Evolutionary conservation across 441 rosid species (phyloP).

Genomic region (Gossypium davidsonii): DNA sequence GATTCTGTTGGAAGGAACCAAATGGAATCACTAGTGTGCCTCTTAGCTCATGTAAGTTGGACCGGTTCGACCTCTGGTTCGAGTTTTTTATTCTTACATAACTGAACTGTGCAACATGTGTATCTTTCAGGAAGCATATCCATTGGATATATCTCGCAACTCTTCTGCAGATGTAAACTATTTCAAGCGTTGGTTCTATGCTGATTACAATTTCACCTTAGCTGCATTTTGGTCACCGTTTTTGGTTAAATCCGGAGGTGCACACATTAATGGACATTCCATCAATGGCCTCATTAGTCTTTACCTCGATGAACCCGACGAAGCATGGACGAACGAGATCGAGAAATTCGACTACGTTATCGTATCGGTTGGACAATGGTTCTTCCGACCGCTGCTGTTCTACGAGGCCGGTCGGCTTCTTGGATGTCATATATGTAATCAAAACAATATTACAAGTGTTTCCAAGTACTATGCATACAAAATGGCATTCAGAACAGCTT

Average conservation of each 20-base stretch:
- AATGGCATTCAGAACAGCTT: constrained; percentile 56
- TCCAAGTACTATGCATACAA: constrained; percentile 48
- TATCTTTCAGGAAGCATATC: constrained; percentile 42
- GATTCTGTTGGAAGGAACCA: constrained; percentile 83
- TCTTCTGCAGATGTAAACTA: constrained; percentile 29
- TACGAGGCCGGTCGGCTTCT: constrained; percentile 35
- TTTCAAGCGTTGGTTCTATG: constrained; percentile 51
- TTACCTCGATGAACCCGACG: constrained; percentile 60
- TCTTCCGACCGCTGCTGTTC: constrained; percentile 53
- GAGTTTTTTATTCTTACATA: not conserved
- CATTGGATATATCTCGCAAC: constrained; percentile 41
- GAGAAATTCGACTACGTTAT: constrained; percentile 50
- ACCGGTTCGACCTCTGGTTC: no score
- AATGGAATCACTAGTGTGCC: constrained; percentile 71
- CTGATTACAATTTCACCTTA: constrained; percentile 52
- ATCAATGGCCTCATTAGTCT: constrained; percentile 39
- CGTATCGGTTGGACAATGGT: constrained; percentile 77
- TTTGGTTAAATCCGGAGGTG: constrained; percentile 50
- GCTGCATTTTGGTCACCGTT: constrained; percentile 67
- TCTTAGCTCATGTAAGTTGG: constrained; percentile 50
- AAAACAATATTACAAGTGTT: constrained; percentile 35
- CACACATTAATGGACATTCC: constrained; percentile 45
- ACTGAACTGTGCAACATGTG: not conserved
- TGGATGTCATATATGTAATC: constrained; percentile 51
- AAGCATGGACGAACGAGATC: constrained; percentile 46